Percentiles rank a stretch among this genome's conserved stretches.
These are phyloP conservation scores for Podochytrium sp. DNA, from an alignment of 192 early-diverging fungal species.

Conservation along the genomic window DNA sequence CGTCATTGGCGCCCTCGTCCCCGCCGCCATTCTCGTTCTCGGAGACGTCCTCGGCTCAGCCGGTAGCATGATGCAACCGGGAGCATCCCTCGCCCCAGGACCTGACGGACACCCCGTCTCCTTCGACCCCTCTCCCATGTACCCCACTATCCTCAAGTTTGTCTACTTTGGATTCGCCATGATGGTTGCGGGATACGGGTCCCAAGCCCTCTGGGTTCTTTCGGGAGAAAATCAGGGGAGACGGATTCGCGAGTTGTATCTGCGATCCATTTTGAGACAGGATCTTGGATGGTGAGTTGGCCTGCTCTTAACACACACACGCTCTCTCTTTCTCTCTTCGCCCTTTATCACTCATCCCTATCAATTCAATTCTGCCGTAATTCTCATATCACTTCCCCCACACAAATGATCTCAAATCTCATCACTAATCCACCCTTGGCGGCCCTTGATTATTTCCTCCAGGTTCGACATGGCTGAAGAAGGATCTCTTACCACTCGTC, in stretches of 20 bases:
- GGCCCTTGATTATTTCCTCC: too few species aligned
- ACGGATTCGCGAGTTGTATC: slow-evolving; percentile 41
- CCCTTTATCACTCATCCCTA: too few species aligned
- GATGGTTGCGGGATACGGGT: slow-evolving; percentile 37
- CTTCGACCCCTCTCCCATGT: slow-evolving; percentile 21
- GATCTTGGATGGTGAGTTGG: slow-evolving; percentile 29
- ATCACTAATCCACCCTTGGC: too few species aligned
- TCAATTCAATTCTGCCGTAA: too few species aligned
- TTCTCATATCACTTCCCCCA: too few species aligned
- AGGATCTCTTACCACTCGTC: slow-evolving; percentile 51
- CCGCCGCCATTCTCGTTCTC: slow-evolving; percentile 27
- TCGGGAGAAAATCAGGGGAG: slow-evolving; percentile 43
- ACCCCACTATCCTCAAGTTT: slow-evolving; percentile 35
- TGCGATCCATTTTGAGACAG: slow-evolving; percentile 36
- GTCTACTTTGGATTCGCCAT: slow-evolving; percentile 34
- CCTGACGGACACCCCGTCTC: background rate
- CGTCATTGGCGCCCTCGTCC: slow-evolving; percentile 34
- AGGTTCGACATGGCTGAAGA: slow-evolving; percentile 47
- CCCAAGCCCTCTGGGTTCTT: slow-evolving; percentile 40
- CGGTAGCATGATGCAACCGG: background rate
- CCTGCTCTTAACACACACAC: background rate
- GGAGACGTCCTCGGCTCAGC: slow-evolving; percentile 26
- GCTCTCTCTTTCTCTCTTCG: background rate
- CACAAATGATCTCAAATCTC: too few species aligned
- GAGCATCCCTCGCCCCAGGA: background rate